Base-by-base conservation (phyloP, 768 basidiomycete genomes). In the Russula sp. region DNA sequence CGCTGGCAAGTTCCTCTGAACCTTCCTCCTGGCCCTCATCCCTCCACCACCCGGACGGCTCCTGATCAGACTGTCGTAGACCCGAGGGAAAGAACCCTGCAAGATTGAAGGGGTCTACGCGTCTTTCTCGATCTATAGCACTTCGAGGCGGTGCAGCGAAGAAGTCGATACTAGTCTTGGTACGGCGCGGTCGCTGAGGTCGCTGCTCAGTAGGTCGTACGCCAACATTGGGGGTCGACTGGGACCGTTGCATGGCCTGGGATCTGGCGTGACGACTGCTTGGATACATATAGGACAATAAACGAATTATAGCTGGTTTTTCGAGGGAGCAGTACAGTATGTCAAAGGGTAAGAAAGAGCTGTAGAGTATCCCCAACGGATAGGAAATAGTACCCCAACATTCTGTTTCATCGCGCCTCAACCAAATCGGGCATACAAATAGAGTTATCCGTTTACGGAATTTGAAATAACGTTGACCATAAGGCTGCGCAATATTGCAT, bases 41-140 rank as follows among this genome's bases (percentile, higher is more conserved):
- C 62, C 71, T 70, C 70, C 80, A 69, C 83, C 82, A 83, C 40
- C 70, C 67, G 79, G 80, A 81, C 64, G 75, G 73, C 59, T 74
- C 72, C 26, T 70, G 73, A 30, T 72, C 72, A 52, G 61, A 69
- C 59, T 24, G 63, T 53, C 65, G 57, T 34, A 69, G 62, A 48
- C 67, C 67, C 11, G 78, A 68, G 5, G 83, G 81, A 71, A 82
- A 83, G 74, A 83, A 83, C 10, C 77, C 77, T 36, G 72, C 71
- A 61, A 84, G 74, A 70, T 72, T 80, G 74, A 83, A 83, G 4
- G 81, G 80, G 65, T 83, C 82, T 59, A 76, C 77, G 48, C 71
- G 67, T 57, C 75, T 75, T 38, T 64, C 67, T 36, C 70, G 68
- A 36, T 71, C 73, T 24, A 67, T 67, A n/a, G 67, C 28, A 52